Evolutionary conservation across 1,139 yeast species (phyloP), one percentile per base, ranked within the genome.

Genomic region (Suhomyces panamericanus): DNA sequence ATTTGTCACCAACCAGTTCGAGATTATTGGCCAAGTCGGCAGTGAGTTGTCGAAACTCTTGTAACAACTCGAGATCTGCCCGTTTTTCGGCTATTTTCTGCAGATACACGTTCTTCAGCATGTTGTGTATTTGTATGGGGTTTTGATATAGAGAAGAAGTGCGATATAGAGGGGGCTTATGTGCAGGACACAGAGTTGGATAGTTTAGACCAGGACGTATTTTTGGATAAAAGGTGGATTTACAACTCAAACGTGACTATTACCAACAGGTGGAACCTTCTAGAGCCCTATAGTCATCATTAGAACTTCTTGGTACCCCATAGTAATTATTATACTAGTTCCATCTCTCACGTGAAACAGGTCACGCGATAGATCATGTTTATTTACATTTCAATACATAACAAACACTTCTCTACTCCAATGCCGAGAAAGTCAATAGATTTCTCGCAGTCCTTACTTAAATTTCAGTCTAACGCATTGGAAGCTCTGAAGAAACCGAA

Each of bases 11-110:
- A 26, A 83, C 67, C 17, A 62, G 65, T 38, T 76, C 80, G 39
- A 83, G 65, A 48, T 80, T 79, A 3, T 54, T 51, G 2, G 80
- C 77, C 36, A 83, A 63, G 2, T 62, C 63, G 2, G 67, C 69
- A 1, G 86, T 80, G 37, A 76, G 69, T 22, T 64, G 64, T 44
- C 75, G 72, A 31, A 84, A 70, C 53, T 80, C 78, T 38, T 69
- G 73, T 32, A 83, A 63, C 49, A 70, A 67, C 43, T 70, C 78
- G 30, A 83, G 72, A 54, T 83, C 87, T 4, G 70, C 73, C 45
- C 76, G 60, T 57, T 82, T 82, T 42, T 71, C 73, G 1, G 64
- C 67, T 35, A 75, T 70, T 49, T 66, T 67, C 48, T 64, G 69
- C 51, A 69, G 47, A 32, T 52, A 49, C 27, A 43, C 39, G 38